Percentiles rank a stretch among this genome's conserved stretches.
These are phyloP conservation scores for Aristolochia fimbriata DNA, from an alignment of 164 flowering plant species.

Conservation along the genomic window DNA sequence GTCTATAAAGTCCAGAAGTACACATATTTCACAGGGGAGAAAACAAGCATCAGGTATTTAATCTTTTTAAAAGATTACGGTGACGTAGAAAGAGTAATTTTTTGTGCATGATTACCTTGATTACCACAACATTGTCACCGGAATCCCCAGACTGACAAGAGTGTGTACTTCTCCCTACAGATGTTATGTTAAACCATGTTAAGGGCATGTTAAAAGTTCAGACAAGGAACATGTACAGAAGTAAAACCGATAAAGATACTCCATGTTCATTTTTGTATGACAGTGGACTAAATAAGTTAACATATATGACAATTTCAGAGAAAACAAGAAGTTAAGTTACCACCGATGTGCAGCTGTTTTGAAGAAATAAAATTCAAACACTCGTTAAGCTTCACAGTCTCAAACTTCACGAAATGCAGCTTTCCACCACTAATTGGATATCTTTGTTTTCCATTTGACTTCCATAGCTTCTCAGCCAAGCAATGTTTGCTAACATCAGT, in stretches of 20 bases:
- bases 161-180: conserved; percentile 44
- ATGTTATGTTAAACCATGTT: too few relatives aligned
- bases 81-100: too few relatives aligned
- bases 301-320: too few relatives aligned
- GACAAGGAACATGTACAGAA: conserved; percentile 30
- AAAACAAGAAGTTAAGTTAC: conserved; percentile 15
- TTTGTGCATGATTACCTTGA: too few relatives aligned
- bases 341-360: conserved; percentile 78
- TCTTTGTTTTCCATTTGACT: conserved; percentile 48
- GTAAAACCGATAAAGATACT: conserved; percentile 65
- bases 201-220: too few relatives aligned
- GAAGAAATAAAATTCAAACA: conserved; percentile 73
- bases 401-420: conserved; percentile 87
- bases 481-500: conserved; percentile 45
- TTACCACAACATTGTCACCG: conserved; percentile 61
- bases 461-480: conserved; percentile 30
- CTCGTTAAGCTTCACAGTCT: conserved; percentile 65
- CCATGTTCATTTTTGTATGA: conserved; percentile 65
- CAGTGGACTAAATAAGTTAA: too few relatives aligned
- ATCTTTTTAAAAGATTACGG: too few relatives aligned
- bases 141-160: conserved; percentile 51
- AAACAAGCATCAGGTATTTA: too few relatives aligned
- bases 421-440: conserved; percentile 85
- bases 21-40: too few relatives aligned
- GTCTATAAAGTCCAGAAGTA: not conserved